Percentiles rank a stretch among this genome's conserved stretches.
phyloP scores from a whole-genome alignment of 208 protist genomes.

The Leptomonas pyrrhocoris region DNA sequence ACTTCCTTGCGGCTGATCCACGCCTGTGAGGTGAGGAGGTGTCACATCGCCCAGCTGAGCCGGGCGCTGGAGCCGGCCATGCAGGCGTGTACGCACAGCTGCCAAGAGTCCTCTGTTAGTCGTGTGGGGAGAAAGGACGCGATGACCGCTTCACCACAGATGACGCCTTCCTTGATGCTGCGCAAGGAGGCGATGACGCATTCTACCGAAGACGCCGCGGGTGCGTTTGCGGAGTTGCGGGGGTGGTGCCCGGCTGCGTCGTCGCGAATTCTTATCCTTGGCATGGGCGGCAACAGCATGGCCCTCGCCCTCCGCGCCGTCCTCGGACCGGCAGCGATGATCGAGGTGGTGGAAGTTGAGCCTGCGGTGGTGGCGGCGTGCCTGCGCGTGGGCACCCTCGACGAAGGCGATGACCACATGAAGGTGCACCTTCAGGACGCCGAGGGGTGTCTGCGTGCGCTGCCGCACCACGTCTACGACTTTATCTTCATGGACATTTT shows the following conservation, averaged over 20 bases:
- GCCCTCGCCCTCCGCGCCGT: constrained; percentile 55
- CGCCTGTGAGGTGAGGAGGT: constrained; percentile 1
- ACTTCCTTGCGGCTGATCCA: constrained; percentile 26
- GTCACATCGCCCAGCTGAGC: neutral
- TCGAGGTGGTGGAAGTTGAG: constrained; percentile 78
- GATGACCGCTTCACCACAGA: neutral
- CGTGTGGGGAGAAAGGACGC: neutral
- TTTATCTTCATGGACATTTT: constrained; percentile 86
- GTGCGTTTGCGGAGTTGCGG: neutral
- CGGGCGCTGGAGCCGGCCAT: neutral
- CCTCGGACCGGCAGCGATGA: constrained; percentile 43
- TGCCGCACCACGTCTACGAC: constrained; percentile 33
- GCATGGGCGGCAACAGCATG: constrained; percentile 89
- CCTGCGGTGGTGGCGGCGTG: constrained; percentile 62
- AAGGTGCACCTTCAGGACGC: constrained; percentile 51
- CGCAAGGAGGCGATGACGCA: neutral
- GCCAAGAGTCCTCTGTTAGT: neutral
- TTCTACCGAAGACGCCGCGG: neutral
- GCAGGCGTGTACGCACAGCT: neutral
- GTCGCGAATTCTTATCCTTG: constrained; percentile 57
- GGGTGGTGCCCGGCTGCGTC: constrained; percentile 31
- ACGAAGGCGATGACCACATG: constrained; percentile 38
- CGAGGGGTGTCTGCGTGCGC: constrained; percentile 1
- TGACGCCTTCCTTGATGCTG: neutral
- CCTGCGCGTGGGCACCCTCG: constrained; percentile 34